Percentiles rank a stretch among this genome's conserved stretches.
phyloP scores from a whole-genome alignment of 2,329 filamentous ascomycete species.

The Albophoma yamanashiensis region DNA sequence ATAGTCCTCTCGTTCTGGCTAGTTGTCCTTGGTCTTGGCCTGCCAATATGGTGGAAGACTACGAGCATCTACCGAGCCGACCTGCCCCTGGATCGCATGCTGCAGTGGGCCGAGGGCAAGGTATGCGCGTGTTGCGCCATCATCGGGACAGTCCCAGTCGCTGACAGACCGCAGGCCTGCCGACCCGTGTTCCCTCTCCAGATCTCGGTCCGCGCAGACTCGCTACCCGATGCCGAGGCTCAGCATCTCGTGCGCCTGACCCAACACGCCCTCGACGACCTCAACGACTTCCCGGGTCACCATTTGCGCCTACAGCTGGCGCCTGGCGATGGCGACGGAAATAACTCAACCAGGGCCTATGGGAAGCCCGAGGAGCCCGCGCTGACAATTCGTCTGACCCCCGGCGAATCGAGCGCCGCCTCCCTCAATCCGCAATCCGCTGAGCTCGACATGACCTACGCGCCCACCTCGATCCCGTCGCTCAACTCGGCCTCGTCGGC shows the following conservation, averaged over 20 bases:
- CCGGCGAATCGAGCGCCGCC: conserved; percentile 49
- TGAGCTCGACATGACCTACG: conserved; percentile 68
- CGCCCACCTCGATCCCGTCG: conserved; percentile 55
- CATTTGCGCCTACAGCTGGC: conserved; percentile 50
- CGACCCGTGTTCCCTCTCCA: conserved; percentile 79
- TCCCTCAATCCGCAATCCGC: conserved; percentile 59
- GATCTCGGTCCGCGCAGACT: conserved; percentile 63
- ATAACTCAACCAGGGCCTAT: conserved; percentile 1
- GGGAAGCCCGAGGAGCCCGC: conserved; percentile 42
- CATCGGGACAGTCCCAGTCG: neutral
- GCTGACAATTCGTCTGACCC: conserved; percentile 59
- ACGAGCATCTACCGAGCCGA: conserved; percentile 84
- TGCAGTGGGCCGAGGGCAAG: conserved; percentile 2
- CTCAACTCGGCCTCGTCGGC: conserved; percentile 59
- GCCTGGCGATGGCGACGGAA: conserved; percentile 8
- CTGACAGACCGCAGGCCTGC: conserved; percentile 53
- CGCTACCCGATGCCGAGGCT: conserved; percentile 55
- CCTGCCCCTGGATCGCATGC: conserved; percentile 75
- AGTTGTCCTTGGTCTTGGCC: conserved; percentile 68
- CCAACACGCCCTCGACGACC: conserved; percentile 75
- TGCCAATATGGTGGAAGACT: conserved; percentile 94
- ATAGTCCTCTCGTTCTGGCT: conserved; percentile 88
- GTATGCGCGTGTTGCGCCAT: neutral
- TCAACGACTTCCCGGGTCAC: conserved; percentile 78
- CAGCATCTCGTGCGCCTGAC: conserved; percentile 68